phyloP scores from a whole-genome alignment of 1,284 basidiomycete species.

The Vanrija pseudolonga region DNA sequence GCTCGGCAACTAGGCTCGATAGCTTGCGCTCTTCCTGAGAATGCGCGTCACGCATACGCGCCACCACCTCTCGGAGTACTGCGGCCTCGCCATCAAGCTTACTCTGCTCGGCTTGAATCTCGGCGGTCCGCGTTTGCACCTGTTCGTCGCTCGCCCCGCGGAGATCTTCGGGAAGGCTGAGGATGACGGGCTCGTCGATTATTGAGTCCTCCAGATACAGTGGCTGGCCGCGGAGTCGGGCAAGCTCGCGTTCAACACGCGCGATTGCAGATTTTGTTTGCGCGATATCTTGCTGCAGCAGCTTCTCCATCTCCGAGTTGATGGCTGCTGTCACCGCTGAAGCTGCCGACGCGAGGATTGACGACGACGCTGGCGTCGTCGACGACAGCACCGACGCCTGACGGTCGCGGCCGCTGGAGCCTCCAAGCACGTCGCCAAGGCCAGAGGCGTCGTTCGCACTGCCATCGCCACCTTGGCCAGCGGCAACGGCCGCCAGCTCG shows the following conservation, averaged over 20 bases:
- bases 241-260: slow-evolving; percentile 25
- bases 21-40: slow-evolving; percentile 24
- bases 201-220: not conserved
- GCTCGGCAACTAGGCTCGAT: slow-evolving; percentile 22
- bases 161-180: slow-evolving; percentile 4
- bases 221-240: slow-evolving; percentile 7
- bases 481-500: slow-evolving; percentile 40
- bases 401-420: not conserved
- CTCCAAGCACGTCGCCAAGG: not conserved
- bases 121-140: not conserved
- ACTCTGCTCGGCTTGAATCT: slow-evolving; percentile 6
- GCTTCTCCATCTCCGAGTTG: slow-evolving; percentile 40
- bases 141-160: slow-evolving; percentile 5
- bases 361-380: not conserved
- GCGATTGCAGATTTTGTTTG: slow-evolving; percentile 31
- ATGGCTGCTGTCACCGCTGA: slow-evolving; percentile 30
- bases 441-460: not conserved
- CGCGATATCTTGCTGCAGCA: slow-evolving; percentile 36
- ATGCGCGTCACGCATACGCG: slow-evolving; percentile 23
- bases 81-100: slow-evolving; percentile 10
- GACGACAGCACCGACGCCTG: not conserved
- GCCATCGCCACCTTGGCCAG: slow-evolving; percentile 21
- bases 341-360: slow-evolving; percentile 1
- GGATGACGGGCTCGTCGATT: not conserved
- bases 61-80: slow-evolving; percentile 20